phyloP scores from a whole-genome alignment of 2,329 filamentous ascomycete species.

The Fusarium sublunatum region DNA sequence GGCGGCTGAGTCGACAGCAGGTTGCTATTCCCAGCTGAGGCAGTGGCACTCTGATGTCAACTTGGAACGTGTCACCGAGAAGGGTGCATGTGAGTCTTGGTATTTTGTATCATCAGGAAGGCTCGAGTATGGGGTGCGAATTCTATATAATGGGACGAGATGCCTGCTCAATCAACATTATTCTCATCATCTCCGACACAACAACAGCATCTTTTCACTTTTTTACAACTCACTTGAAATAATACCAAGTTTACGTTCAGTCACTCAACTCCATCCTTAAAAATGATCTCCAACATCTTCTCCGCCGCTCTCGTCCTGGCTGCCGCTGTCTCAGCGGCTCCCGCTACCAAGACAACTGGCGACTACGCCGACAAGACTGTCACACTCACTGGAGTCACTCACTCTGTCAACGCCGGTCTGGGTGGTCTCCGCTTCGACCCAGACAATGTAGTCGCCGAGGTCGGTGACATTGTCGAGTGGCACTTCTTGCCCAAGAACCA shows the following conservation, averaged over 20 bases:
- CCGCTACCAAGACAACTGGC: slow-evolving; percentile 47
- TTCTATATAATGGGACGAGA: slow-evolving; percentile 40
- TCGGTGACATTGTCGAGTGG: slow-evolving; percentile 65
- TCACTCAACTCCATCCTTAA: slow-evolving; percentile 10
- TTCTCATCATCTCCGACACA: slow-evolving; percentile 29
- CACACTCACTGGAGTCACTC: slow-evolving; percentile 55
- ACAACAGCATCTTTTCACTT: slow-evolving; percentile 3
- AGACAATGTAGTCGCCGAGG: slow-evolving; percentile 58
- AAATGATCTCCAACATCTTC: slow-evolving; percentile 51
- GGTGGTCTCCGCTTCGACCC: slow-evolving; percentile 63
- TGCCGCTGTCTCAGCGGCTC: slow-evolving; percentile 48
- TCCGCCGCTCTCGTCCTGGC: slow-evolving; percentile 46
- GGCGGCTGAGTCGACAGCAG: slow-evolving; percentile 24
- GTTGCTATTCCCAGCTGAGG: slow-evolving; percentile 34
- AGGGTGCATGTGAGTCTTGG: slow-evolving; percentile 1
- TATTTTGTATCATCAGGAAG: background rate
- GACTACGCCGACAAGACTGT: slow-evolving; percentile 49
- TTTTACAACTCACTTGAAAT: background rate
- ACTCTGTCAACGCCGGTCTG: slow-evolving; percentile 59
- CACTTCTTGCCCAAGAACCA: slow-evolving; percentile 65
- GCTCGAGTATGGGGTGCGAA: background rate
- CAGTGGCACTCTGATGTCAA: slow-evolving; percentile 6
- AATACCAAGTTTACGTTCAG: slow-evolving; percentile 1
- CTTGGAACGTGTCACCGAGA: background rate
- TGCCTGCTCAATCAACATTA: slow-evolving; percentile 14